phyloP scores from a whole-genome alignment of 2,329 filamentous ascomycete genomes.

The Myriosclerotinia scirpicola region DNA sequence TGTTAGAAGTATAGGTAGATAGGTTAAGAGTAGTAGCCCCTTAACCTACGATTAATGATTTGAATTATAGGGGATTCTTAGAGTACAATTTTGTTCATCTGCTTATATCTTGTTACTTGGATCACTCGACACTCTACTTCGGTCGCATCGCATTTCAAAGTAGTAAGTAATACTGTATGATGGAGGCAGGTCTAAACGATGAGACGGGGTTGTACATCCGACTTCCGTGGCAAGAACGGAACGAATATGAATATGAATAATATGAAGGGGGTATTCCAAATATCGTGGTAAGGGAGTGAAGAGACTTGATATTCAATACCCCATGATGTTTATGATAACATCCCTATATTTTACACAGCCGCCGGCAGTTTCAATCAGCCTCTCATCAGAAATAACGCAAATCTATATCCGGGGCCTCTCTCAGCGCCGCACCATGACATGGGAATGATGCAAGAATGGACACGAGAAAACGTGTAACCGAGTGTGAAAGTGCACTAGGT shows the following conservation, averaged over 20 bases:
- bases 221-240: neutral
- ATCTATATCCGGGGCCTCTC: slow-evolving; percentile 4
- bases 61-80: slow-evolving; percentile 2
- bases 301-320: slow-evolving; percentile 1
- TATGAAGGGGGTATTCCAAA: slow-evolving; percentile 7
- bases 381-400: slow-evolving; percentile 21
- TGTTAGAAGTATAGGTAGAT: no score
- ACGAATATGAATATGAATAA: neutral
- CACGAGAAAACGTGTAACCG: slow-evolving; percentile 26
- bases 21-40: no score
- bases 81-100: neutral
- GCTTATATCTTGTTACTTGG: neutral
- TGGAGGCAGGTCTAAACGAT: slow-evolving; percentile 6
- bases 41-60: neutral
- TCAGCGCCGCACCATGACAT: slow-evolving; percentile 1
- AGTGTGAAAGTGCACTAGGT: slow-evolving; percentile 8
- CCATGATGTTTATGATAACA: neutral
- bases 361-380: slow-evolving; percentile 23
- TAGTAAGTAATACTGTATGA: neutral
- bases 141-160: neutral
- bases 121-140: slow-evolving; percentile 14
- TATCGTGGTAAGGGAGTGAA: neutral
- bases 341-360: slow-evolving; percentile 17
- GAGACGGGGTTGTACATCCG: slow-evolving; percentile 5
- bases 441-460: slow-evolving; percentile 30